Base-by-base conservation (phyloP, 768 basidiomycete genomes). In the Lentinula aciculospora region DNA sequence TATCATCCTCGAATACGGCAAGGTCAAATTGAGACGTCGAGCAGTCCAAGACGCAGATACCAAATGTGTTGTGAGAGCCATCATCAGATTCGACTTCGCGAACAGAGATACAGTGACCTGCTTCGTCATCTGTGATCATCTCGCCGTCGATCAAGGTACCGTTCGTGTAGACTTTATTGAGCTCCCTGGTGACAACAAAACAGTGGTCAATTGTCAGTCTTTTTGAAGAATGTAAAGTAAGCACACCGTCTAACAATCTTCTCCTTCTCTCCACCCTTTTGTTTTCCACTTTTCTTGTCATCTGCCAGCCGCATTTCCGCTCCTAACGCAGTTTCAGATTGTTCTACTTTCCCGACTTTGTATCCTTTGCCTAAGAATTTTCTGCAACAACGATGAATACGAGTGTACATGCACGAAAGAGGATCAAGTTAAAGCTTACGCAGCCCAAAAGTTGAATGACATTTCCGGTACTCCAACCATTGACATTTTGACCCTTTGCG, bases 381-480 rank as follows among this genome's bases (percentile, higher is more conserved):
- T 3, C 88, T 89, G 27, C 9, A 23, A 21, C 6, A 57, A 39
- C 31, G 45, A 4, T 8, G 27, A 21, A 36, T 23, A 40, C 23
- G 25, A 19, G 19, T 61, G 59, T 55, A 53, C 56, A 50, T 25
- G 4, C 21, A 58, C 25, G 10, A 48, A 23, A 29, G 36, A 15
- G 48, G 45, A 47, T 19, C 4, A 27, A 8, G n/a, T 6, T 17
- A 31, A 34, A 9, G 80, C 85, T 74, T 70, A 90, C 85, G 90
- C 89, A 17, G 89, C 89, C 92, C 91, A 95, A 65, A 89, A 88
- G 65, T 95, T 93, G 72, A 99, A 95, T 2, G 86, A 85, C 72
- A 82, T 85, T 67, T 98, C 97, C 0, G 97, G 97, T 5, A 98
- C 95, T 36, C 97, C 97, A 53, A 96, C 96, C 96, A 99, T 99